These are phyloP conservation scores for Wickerhamomyces sydowiorum DNA, from an alignment of 805 yeast species.

Conservation along the genomic window DNA sequence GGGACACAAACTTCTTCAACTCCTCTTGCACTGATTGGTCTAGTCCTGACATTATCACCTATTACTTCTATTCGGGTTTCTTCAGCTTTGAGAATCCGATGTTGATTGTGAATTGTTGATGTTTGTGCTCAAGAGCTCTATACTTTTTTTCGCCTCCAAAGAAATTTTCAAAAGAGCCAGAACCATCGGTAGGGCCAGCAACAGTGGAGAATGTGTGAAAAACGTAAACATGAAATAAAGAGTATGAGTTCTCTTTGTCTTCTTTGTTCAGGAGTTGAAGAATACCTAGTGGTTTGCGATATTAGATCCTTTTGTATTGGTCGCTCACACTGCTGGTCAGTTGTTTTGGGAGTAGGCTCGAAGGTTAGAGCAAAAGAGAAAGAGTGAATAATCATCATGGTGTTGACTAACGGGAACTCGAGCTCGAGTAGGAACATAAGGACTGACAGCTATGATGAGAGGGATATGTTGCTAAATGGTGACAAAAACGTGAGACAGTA, in stretches of 20 bases:
- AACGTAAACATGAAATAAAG: background rate
- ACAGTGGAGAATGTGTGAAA: background rate
- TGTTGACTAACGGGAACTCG: too few relatives aligned
- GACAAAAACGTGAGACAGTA: constrained; percentile 9
- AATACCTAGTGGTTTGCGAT: too few relatives aligned
- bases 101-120: too few relatives aligned
- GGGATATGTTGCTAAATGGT: background rate
- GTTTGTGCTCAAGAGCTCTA: background rate
- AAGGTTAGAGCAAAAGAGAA: too few relatives aligned
- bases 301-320: too few relatives aligned
- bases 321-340: background rate
- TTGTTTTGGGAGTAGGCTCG: background rate
- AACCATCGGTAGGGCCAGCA: background rate
- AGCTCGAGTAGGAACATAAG: background rate
- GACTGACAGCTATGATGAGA: background rate
- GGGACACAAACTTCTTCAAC: constrained; percentile 37
- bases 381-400: too few relatives aligned
- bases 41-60: constrained; percentile 8
- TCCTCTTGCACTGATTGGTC: constrained; percentile 31
- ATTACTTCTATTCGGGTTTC: background rate
- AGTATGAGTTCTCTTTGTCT: background rate
- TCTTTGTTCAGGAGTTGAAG: too few relatives aligned
- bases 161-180: background rate
- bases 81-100: background rate
- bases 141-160: background rate